Conservation (phyloP, 768 basidiomycete species). For the Boletus vinaceobasis region DNA sequence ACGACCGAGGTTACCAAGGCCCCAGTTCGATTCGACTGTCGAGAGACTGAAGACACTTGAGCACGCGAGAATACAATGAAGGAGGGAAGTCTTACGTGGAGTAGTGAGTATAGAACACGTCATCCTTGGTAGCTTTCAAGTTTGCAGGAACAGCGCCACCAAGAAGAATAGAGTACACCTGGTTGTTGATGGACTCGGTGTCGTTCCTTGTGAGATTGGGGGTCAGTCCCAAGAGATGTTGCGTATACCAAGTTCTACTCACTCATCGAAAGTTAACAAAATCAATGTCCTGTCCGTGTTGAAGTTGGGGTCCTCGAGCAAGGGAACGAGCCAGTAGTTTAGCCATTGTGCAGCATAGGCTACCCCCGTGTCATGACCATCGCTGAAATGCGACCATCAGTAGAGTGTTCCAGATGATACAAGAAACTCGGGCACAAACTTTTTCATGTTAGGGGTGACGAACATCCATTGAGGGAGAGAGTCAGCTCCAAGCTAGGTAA, state of each 20-base stretch:
- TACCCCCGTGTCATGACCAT: slow-evolving; percentile 56
- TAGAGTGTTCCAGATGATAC: not conserved
- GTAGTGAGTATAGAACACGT: slow-evolving; percentile 54
- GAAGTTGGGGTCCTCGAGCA: slow-evolving; percentile 47
- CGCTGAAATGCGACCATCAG: slow-evolving; percentile 33
- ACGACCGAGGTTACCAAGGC: slow-evolving; percentile 40
- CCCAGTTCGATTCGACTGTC: slow-evolving; percentile 61
- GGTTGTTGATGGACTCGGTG: slow-evolving; percentile 40
- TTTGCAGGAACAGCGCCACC: slow-evolving; percentile 42
- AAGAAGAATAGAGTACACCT: slow-evolving; percentile 38
- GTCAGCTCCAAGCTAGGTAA: slow-evolving; percentile 47
- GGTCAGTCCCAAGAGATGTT: not conserved
- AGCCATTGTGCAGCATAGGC: slow-evolving; percentile 46
- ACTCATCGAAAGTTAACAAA: slow-evolving; percentile 54
- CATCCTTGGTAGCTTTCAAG: slow-evolving; percentile 42
- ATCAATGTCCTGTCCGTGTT: slow-evolving; percentile 55
- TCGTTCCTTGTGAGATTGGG: slow-evolving; percentile 14
- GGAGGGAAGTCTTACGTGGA: slow-evolving; percentile 31
- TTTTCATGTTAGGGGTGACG: slow-evolving; percentile 54
- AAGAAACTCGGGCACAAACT: slow-evolving; percentile 8
- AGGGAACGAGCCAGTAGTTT: slow-evolving; percentile 46
- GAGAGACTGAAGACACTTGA: slow-evolving; percentile 33
- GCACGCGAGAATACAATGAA: not conserved
- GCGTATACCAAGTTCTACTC: slow-evolving; percentile 19
- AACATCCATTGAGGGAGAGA: slow-evolving; percentile 41